Percentiles rank a stretch among this genome's conserved stretches.
phyloP scores from a whole-genome alignment of 495 filamentous ascomycete species.

The Neurospora sp. region DNA sequence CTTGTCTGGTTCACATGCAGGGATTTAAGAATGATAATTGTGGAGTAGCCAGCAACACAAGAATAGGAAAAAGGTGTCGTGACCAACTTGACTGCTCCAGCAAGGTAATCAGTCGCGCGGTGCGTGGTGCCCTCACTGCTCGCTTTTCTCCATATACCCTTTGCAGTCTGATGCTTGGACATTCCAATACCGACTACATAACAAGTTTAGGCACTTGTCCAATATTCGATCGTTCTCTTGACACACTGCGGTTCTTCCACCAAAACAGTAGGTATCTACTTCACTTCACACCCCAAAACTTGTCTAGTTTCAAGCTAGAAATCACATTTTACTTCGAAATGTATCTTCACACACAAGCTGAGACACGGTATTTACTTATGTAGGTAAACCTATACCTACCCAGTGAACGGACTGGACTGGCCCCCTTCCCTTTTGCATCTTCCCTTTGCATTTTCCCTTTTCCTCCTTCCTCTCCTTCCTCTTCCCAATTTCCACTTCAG shows the following conservation, averaged over 20 bases:
- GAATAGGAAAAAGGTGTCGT: neutral
- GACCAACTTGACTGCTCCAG: neutral
- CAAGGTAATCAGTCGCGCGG: neutral
- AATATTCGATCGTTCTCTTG: neutral
- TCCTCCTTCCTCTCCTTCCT: no score
- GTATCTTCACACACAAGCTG: neutral
- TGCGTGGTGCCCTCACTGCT: neutral
- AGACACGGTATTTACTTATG: no score
- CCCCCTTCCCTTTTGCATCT: no score
- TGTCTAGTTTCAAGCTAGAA: neutral
- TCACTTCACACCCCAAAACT: no score
- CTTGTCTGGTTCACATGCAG: neutral
- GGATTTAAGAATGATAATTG: neutral
- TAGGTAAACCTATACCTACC: no score
- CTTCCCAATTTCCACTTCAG: no score
- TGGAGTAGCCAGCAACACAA: neutral
- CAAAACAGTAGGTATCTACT: neutral
- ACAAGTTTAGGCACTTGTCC: neutral
- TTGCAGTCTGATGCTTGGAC: neutral
- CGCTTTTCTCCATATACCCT: neutral
- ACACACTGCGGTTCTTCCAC: neutral
- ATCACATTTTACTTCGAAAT: neutral
- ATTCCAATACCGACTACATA: neutral
- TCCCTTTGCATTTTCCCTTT: no score
- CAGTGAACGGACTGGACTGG: no score